phyloP scores from a whole-genome alignment of 1,284 basidiomycete genomes.

The Cryptococcus wingfieldii region DNA sequence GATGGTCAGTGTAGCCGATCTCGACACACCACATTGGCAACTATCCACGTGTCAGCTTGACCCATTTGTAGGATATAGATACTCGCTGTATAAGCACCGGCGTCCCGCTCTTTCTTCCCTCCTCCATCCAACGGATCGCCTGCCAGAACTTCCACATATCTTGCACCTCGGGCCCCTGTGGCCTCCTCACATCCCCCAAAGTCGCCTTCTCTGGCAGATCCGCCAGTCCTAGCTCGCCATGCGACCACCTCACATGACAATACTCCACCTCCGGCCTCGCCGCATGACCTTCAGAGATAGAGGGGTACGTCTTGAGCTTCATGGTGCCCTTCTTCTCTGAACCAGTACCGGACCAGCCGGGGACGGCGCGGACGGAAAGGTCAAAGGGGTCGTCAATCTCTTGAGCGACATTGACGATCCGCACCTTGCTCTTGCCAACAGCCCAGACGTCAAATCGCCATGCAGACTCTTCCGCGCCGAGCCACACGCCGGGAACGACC shows the following conservation, averaged over 20 bases:
- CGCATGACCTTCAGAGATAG: background rate
- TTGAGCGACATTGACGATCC: conserved; percentile 87
- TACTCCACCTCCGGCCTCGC: conserved; percentile 77
- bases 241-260: conserved; percentile 90
- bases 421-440: conserved; percentile 9
- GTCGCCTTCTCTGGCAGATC: conserved; percentile 40
- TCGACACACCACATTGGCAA: conserved; percentile 93
- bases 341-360: background rate
- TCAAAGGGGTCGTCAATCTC: conserved; percentile 80
- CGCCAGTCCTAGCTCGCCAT: conserved; percentile 85
- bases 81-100: conserved; percentile 83
- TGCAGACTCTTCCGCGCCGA: conserved; percentile 92
- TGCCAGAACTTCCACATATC: conserved; percentile 61
- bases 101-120: conserved; percentile 64
- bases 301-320: conserved; percentile 16
- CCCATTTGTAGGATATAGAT: background rate
- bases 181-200: conserved; percentile 20
- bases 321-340: conserved; percentile 15
- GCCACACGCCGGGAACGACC: conserved; percentile 81
- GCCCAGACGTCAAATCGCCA: conserved; percentile 46
- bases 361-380: conserved; percentile 20
- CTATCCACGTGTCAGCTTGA: conserved; percentile 47
- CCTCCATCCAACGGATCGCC: conserved; percentile 76
- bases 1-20: conserved; percentile 87
- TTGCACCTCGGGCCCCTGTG: background rate